phyloP scores from a whole-genome alignment of 768 basidiomycete genomes.

The Boletus tylopilopsis region DNA sequence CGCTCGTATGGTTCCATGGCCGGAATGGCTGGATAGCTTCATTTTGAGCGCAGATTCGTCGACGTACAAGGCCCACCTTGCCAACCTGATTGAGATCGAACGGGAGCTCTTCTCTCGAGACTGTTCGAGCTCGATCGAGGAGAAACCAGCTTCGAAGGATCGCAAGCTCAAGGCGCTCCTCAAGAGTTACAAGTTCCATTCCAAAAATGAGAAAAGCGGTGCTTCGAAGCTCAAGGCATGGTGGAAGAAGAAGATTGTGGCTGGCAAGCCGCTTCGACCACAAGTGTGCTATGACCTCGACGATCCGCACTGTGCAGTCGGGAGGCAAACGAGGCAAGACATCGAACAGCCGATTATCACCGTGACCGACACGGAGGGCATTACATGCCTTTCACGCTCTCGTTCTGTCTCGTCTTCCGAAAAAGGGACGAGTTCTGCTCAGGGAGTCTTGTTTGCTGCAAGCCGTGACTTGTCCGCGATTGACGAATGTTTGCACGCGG shows the following conservation, averaged over 20 bases:
- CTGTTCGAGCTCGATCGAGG: slow-evolving; percentile 16
- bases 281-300: slow-evolving; percentile 42
- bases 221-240: slow-evolving; percentile 57
- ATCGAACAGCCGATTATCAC: slow-evolving; percentile 12
- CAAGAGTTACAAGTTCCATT: slow-evolving; percentile 39
- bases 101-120: slow-evolving; percentile 30
- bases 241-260: slow-evolving; percentile 56
- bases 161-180: slow-evolving; percentile 39
- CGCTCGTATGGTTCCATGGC: slow-evolving; percentile 34
- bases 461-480: slow-evolving; percentile 56
- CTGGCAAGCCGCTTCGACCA: slow-evolving; percentile 35
- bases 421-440: slow-evolving; percentile 40
- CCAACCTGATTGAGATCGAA: slow-evolving; percentile 35
- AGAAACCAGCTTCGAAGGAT: slow-evolving; percentile 29
- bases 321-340: slow-evolving; percentile 32
- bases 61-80: slow-evolving; percentile 34
- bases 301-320: slow-evolving; percentile 38
- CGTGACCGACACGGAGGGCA: slow-evolving; percentile 24
- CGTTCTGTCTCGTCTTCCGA: slow-evolving; percentile 25
- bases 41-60: slow-evolving; percentile 33
- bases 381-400: slow-evolving; percentile 13
- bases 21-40: slow-evolving; percentile 39
- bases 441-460: slow-evolving; percentile 49
- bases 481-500: slow-evolving; percentile 49
- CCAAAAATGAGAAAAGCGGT: slow-evolving; percentile 33